Evolutionary conservation across 352 stramenopile species (phyloP).

Genomic region (Globisporangium solare): DNA sequence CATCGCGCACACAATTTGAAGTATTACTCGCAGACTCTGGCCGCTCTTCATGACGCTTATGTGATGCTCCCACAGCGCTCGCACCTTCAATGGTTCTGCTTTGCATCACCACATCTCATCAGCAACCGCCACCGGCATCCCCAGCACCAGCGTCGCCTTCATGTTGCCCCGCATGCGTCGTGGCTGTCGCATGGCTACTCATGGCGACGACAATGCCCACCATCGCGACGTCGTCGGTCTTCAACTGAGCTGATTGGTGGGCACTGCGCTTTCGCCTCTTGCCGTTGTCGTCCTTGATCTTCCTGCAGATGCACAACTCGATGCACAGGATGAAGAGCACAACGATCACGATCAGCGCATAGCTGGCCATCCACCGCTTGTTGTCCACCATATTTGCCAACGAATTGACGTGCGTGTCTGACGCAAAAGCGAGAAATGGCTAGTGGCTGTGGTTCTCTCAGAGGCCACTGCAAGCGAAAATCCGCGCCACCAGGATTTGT

Average conservation of each 20-base stretch:
- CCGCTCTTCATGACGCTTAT: too few relatives aligned
- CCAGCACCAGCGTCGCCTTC: too few relatives aligned
- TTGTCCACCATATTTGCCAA: neutral
- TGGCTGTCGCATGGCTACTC: neutral
- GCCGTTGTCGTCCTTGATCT: neutral
- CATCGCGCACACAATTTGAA: too few relatives aligned
- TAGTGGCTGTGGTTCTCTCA: neutral
- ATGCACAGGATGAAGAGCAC: neutral
- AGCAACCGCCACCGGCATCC: too few relatives aligned
- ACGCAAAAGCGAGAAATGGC: neutral
- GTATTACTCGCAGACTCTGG: too few relatives aligned
- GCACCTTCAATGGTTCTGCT: too few relatives aligned
- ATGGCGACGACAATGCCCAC: too few relatives aligned
- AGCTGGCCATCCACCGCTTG: neutral
- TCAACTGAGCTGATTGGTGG: neutral
- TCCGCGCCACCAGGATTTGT: too few relatives aligned
- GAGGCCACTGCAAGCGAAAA: too few relatives aligned
- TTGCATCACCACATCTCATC: too few relatives aligned
- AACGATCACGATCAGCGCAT: neutral
- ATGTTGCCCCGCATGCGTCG: too few relatives aligned
- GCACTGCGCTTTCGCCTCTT: neutral
- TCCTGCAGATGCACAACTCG: neutral
- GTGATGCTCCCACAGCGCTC: too few relatives aligned
- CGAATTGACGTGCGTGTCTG: neutral
- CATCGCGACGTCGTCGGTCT: neutral